These are phyloP conservation scores for Inosperma sp. DNA, from an alignment of 768 basidiomycete species.

Conservation along the genomic window DNA sequence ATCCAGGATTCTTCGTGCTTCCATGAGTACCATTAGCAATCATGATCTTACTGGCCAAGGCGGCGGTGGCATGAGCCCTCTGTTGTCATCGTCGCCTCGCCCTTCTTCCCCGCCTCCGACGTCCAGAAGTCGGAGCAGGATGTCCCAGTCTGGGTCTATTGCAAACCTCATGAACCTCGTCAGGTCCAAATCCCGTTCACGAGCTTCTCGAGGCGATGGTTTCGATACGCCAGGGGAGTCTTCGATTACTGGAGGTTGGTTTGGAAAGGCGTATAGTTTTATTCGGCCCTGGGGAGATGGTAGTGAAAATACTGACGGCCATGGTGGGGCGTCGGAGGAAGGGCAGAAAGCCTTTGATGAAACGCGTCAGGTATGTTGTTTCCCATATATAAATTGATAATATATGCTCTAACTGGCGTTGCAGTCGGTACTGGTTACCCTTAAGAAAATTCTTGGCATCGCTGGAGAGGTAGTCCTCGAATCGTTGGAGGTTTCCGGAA, in stretches of 20 bases:
- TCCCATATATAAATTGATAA: not conserved
- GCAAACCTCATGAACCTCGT: constrained; percentile 17
- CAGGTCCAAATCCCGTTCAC: constrained; percentile 15
- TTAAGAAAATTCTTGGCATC: constrained; percentile 31
- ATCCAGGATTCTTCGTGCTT: no score
- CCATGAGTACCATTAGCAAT: no score
- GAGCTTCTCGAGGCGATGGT: constrained; percentile 3
- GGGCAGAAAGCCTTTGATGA: constrained; percentile 32
- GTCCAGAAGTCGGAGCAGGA: constrained; percentile 14
- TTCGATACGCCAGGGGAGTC: constrained; percentile 2
- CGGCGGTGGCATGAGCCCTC: not conserved
- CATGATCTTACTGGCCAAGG: not conserved
- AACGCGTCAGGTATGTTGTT: constrained; percentile 28
- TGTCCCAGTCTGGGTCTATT: constrained; percentile 16
- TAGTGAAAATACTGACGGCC: constrained; percentile 8
- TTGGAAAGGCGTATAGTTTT: constrained; percentile 18
- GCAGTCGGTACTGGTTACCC: constrained; percentile 29
- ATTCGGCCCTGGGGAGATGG: constrained; percentile 21
- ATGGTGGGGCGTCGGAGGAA: constrained; percentile 21
- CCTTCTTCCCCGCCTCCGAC: constrained; percentile 11
- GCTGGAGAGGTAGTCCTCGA: constrained; percentile 34
- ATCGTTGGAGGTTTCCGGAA: constrained; percentile 31
- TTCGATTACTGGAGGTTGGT: constrained; percentile 13
- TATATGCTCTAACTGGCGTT: not conserved
- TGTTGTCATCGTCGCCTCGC: not conserved